These are phyloP conservation scores for Giardia duodenalis DNA, from an alignment of 208 protist genomes.

Conservation along the genomic window DNA sequence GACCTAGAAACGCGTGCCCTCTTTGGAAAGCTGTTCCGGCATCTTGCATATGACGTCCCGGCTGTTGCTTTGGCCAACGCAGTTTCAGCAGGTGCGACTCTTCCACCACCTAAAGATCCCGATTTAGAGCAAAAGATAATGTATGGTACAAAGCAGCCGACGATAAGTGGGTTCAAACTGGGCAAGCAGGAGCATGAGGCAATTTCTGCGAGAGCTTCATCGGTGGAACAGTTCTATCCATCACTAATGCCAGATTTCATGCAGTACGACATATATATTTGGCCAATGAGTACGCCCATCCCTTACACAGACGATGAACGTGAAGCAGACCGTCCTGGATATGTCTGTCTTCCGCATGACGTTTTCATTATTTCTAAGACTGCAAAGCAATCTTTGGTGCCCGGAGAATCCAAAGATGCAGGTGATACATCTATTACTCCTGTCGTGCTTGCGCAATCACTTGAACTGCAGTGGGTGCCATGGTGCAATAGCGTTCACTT, in stretches of 20 bases:
- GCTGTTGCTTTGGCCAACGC: neutral
- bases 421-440: neutral
- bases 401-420: neutral
- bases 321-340: neutral
- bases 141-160: neutral
- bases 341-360: neutral
- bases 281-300: neutral
- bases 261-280: neutral
- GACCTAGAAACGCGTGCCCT: neutral
- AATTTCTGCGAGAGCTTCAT: neutral
- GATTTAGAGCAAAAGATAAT: neutral
- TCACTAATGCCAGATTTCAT: neutral
- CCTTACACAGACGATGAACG: neutral
- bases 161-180: neutral
- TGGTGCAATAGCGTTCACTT: neutral
- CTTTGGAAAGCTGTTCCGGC: neutral
- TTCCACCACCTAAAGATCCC: neutral
- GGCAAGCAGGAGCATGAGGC: neutral
- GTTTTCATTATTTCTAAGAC: neutral
- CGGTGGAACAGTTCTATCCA: neutral
- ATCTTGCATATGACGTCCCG: neutral
- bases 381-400: neutral
- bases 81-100: neutral
- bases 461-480: neutral
- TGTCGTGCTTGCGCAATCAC: neutral